Evolutionary conservation across 441 rosid species (phyloP).

Genomic region (Pelargonium citronellum): DNA sequence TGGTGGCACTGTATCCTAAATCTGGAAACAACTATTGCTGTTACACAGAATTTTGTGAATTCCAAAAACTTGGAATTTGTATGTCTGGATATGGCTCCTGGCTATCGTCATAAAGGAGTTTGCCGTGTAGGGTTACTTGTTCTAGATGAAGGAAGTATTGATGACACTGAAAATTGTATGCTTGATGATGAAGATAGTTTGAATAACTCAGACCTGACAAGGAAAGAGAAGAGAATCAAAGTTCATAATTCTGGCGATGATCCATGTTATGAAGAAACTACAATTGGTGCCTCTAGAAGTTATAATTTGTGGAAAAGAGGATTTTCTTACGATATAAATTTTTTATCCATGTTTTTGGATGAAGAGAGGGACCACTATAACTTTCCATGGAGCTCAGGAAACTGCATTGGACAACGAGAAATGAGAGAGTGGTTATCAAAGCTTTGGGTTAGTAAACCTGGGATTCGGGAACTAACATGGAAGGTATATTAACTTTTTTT

Average conservation of each 20-base stretch:
- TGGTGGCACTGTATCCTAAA: slow-evolving; percentile 99
- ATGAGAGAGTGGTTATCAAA: slow-evolving; percentile 83
- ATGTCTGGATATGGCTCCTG: slow-evolving; percentile 96
- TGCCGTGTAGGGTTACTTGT: slow-evolving; percentile 92
- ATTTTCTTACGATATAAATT: slow-evolving; percentile 63
- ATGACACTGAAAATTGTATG: slow-evolving; percentile 31
- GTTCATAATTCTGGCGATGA: slow-evolving; percentile 32
- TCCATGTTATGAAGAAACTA: slow-evolving; percentile 30
- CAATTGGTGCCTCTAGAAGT: slow-evolving; percentile 32
- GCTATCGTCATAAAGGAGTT: slow-evolving; percentile 90
- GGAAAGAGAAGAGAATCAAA: slow-evolving; percentile 77
- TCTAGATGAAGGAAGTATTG: slow-evolving; percentile 46
- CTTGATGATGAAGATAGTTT: slow-evolving; percentile 28
- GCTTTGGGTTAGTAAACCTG: slow-evolving; percentile 80
- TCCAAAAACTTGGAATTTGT: slow-evolving; percentile 78
- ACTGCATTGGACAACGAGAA: slow-evolving; percentile 90
- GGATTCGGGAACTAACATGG: slow-evolving; percentile 77
- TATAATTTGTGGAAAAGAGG: slow-evolving; percentile 53
- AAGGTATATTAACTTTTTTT: slow-evolving; percentile 43
- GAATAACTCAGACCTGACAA: slow-evolving; percentile 53
- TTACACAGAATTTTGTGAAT: slow-evolving; percentile 89
- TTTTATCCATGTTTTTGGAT: slow-evolving; percentile 62
- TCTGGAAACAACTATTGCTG: slow-evolving; percentile 84
- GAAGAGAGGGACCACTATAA: slow-evolving; percentile 81
- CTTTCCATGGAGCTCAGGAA: slow-evolving; percentile 80